Conservation (phyloP, 2,329 filamentous ascomycete species). For the Aspergillus ochraceoroseus region DNA sequence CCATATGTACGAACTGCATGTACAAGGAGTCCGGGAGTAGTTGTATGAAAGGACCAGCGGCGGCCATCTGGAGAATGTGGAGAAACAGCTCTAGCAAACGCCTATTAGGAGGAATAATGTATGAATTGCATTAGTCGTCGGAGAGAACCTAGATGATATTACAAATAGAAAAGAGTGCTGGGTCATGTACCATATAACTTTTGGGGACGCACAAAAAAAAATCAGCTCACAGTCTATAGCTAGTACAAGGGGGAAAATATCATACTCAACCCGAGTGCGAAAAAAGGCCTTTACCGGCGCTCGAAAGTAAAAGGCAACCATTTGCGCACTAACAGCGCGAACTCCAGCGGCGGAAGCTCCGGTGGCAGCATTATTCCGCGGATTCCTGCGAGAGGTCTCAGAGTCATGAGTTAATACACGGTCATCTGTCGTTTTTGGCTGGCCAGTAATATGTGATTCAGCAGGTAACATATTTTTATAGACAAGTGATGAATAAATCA, state of each 20-base stretch:
- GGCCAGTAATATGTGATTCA: neutral
- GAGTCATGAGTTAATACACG: constrained; percentile 15
- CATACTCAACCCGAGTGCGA: constrained; percentile 78
- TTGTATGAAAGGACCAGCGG: constrained; percentile 57
- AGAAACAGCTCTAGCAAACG: constrained; percentile 60
- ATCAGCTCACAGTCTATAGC: neutral
- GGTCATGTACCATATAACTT: constrained; percentile 49
- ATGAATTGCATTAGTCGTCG: constrained; percentile 12
- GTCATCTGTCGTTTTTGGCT: constrained; percentile 19
- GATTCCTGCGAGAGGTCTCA: constrained; percentile 37
- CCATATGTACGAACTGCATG: constrained; percentile 59
- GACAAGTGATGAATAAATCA: neutral
- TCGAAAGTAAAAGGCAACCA: constrained; percentile 86
- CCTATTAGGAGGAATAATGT: too few species aligned
- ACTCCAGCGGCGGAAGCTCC: constrained; percentile 82
- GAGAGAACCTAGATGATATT: neutral
- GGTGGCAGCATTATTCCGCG: constrained; percentile 57
- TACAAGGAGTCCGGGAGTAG: constrained; percentile 57
- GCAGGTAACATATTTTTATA: neutral
- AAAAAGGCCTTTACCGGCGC: constrained; percentile 92
- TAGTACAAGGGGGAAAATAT: constrained; percentile 18
- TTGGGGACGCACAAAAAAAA: constrained; percentile 4
- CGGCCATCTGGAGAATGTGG: constrained; percentile 45
- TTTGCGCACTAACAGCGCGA: constrained; percentile 74
- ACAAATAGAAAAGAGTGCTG: neutral